Base-by-base conservation (phyloP, 345 rosid genomes). In the Passiflora organensis region DNA sequence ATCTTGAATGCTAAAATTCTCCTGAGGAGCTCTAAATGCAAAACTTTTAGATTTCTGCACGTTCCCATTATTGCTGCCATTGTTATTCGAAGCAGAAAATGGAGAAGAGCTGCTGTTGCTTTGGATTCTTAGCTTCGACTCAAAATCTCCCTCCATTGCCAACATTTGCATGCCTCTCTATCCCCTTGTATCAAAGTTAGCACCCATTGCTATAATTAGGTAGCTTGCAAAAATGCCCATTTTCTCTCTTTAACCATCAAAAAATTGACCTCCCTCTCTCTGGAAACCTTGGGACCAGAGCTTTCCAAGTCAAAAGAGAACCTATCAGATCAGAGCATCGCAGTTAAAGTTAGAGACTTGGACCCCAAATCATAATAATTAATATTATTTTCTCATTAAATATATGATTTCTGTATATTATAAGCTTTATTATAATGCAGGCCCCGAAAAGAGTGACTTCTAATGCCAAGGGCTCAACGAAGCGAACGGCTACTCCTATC, bases 1-100 rank as follows among this genome's bases (percentile, higher is more conserved):
- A 80, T 93, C 91, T 58, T 86, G 82, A 53, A 80, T 77, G 18
- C 75, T 66, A 71, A 86, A 93, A 80, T 74, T 85, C 74, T 85
- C 99, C 76, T 89, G 97, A n/a, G 97, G 99, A 66, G 97, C 97
- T 73, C 89, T 89, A 60, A 94, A 94, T 1, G 96, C 80, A 71
- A 87, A 94, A 82, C 89, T 94, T 62, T 85, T 94, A 69, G 78
- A 81, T 69, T 72, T 70, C 78, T 61, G 77, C 23, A 63, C 66
- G 48, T 32, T 63, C 60, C 65, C 74, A 32, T 38, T 58, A 25
- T 42, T 38, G 13, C 14, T 48, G 36, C n/a, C n/a, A 55, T 21
- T 46, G 14, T n/a, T 45, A 56, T 44, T 44, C 10, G 60, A 18
- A 20, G 65, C 59, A 10, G 68, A 63, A 14, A 63, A 61, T 4